Base-by-base conservation (phyloP, 768 basidiomycete genomes). In the Vararia minispora region DNA sequence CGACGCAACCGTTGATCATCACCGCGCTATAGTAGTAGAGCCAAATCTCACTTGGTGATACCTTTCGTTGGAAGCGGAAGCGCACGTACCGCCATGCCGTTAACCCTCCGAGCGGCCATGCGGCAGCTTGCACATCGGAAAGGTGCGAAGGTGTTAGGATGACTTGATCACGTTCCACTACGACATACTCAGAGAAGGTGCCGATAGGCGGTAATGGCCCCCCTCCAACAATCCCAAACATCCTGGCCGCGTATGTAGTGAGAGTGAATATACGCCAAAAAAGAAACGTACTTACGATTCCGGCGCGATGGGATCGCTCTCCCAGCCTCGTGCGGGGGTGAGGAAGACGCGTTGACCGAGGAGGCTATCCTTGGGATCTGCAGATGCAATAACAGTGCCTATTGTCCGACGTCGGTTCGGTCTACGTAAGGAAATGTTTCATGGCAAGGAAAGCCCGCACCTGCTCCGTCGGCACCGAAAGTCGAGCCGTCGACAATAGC, bases 241-340 rank as follows among this genome's bases (percentile, higher is more conserved):
- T 78, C 42, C 33, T 42, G 6, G 40, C 28, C 49, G 47, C 22
- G 48, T 27, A 24, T 45, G 28, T 8, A 12, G 33, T 4, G 31
- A 20, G 23, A 20, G 16, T 35, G 9, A 42, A 28, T 16, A 18
- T 26, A 40, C 22, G 16, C 11, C 5, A 2, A 14, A 23, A 3
- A 25, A 29, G 24, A 24, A 33, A 28, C 8, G 16, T 24, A 48
- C 68, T 37, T 47, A 83, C 83, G 55, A 62, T 60, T 87, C 84
- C 3, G 85, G 86, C 0, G 69, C 75, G 12, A 71, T 62, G 2
- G 75, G 76, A 43, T 73, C 59, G 20, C 54, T 64, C 47, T 79
- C 67, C 85, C 85, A 88, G n/a, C 84, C 85, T 4, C 76, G 73
- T 57, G 67, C 74, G 1, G 85, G 85, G 2, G 66, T 67, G n/a